These are phyloP conservation scores for Termitomyces sp. DNA, from an alignment of 768 basidiomycete species.

Conservation along the genomic window DNA sequence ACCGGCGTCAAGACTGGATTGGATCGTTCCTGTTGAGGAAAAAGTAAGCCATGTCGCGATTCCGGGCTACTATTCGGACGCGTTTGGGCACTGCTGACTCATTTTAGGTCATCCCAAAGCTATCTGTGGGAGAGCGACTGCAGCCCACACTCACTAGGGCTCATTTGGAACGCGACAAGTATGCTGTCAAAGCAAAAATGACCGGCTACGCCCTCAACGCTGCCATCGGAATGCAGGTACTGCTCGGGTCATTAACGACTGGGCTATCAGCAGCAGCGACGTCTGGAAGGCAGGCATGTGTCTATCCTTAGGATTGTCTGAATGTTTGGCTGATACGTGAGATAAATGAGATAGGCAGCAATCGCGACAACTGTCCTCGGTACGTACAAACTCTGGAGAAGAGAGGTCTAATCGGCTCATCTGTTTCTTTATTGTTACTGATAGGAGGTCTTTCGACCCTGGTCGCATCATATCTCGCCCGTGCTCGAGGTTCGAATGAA, in stretches of 20 bases:
- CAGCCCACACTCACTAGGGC: conserved; percentile 51
- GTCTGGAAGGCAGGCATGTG: conserved; percentile 36
- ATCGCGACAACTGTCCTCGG: conserved; percentile 35
- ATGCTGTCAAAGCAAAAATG: conserved; percentile 39
- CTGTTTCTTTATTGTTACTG: not conserved
- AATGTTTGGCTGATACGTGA: not conserved
- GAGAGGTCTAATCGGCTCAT: not conserved
- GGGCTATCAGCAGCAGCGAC: conserved; percentile 50
- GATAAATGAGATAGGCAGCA: conserved; percentile 23
- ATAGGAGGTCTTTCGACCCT: conserved; percentile 62
- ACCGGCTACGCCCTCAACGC: conserved; percentile 35
- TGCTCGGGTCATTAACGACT: conserved; percentile 66
- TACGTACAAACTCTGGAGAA: conserved; percentile 13
- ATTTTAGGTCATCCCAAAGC: conserved; percentile 17
- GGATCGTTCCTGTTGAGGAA: conserved; percentile 30
- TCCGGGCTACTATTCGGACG: not conserved
- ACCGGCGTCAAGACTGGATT: conserved; percentile 31
- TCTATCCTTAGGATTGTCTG: not conserved
- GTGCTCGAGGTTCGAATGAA: conserved; percentile 67
- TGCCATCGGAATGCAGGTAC: conserved; percentile 61
- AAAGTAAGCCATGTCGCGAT: not conserved
- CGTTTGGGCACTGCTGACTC: not conserved
- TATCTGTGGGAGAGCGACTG: conserved; percentile 49
- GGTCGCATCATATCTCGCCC: conserved; percentile 72
- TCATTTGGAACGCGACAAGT: conserved; percentile 39